These are phyloP conservation scores for Solanum ossicruentum DNA, from an alignment of 257 asterid species.

Conservation along the genomic window DNA sequence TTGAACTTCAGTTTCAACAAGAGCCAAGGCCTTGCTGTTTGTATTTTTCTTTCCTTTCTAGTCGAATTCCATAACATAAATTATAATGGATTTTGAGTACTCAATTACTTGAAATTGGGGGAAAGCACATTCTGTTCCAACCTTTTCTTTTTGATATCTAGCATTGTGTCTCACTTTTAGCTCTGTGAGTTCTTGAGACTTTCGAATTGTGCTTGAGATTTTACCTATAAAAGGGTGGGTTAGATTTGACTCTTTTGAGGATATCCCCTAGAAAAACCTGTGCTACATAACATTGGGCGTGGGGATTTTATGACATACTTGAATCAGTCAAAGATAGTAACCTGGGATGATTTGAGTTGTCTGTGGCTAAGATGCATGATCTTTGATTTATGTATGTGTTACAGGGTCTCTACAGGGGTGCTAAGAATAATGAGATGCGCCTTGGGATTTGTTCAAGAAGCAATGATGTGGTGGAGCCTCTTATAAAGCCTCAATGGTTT, in stretches of 20 bases:
- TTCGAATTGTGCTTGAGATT: background rate
- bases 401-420: constrained; percentile 78
- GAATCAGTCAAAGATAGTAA: background rate
- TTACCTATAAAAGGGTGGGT: background rate
- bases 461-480: constrained; percentile 87
- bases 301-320: background rate
- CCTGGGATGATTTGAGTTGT: background rate
- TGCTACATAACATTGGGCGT: background rate
- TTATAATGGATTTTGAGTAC: background rate
- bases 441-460: constrained; percentile 91
- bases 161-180: background rate
- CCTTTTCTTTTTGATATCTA: background rate
- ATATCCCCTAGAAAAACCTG: background rate
- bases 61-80: background rate
- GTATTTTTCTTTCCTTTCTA: background rate
- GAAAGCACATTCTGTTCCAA: background rate
- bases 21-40: background rate
- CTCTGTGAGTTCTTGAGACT: background rate
- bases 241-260: background rate
- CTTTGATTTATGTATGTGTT: constrained; percentile 9
- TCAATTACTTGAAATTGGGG: background rate
- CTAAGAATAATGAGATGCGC: constrained; percentile 76
- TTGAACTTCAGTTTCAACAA: background rate
- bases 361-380: background rate
- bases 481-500: constrained; percentile 96